Base-by-base conservation (phyloP, 768 basidiomycete genomes). In the Gyrodon lividus region DNA sequence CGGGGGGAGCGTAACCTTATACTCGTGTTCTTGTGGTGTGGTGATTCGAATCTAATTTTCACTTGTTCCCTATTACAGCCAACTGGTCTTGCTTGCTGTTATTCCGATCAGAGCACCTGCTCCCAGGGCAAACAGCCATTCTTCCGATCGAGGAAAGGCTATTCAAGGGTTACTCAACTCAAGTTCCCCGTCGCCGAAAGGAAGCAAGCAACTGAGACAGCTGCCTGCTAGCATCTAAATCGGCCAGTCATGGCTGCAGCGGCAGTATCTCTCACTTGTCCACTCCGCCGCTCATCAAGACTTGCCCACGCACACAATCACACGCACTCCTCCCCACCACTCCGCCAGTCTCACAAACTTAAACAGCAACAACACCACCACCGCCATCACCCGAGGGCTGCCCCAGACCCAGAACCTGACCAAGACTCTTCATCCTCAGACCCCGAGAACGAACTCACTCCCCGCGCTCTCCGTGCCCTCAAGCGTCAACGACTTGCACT, bases 391-490 rank as follows among this genome's bases (percentile, higher is more conserved):
- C 3, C 34, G 16, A 47, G 34, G 22, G 30, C 46, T n/a, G 6
- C 39, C 6, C 49, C 52, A 22, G 58, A 63, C 41, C 56, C 50
- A n/a, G 61, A 63, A 38, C 37, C 31, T 41, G 62, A 58, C 28
- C 53, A 55, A 28, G 60, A 64, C 54, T 53, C 55, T 0, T 62
- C 56, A 34, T 61, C 56, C 6, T 51, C 50, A 5, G 63, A 65
- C 56, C 56, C 52, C 23, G 64, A 67, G 28, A 63, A 65, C 59
- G 66, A 70, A 31, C 67, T 68, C 52, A 68, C 67, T 0, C 67
- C 67, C 34, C 66, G 67, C 48, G 67, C 67, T 2, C 68, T 68
- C 38, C 69, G 67, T 38, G 67, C 67, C 0, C 66, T 68, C 60
- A 68, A 68, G 24, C 67, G 67, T 5, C 67, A 60, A 24, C 66